Conservation (phyloP, 2,329 filamentous ascomycete genomes). For the Ustulina deusta region DNA sequence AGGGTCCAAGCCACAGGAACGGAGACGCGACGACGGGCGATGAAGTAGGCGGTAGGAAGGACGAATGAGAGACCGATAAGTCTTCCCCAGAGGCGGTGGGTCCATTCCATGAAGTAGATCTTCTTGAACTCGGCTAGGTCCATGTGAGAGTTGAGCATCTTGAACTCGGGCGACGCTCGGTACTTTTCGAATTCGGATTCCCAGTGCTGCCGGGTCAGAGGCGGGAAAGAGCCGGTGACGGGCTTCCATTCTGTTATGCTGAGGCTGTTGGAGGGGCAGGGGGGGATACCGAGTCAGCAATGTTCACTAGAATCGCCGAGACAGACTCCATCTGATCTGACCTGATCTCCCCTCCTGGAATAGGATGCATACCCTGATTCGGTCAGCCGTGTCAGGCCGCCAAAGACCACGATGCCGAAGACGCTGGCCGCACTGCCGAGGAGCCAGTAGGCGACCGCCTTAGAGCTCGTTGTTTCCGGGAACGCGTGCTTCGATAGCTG, state of each 20-base stretch:
- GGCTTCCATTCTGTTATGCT: constrained; percentile 99
- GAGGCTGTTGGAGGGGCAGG: constrained; percentile 65
- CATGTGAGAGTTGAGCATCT: constrained; percentile 93
- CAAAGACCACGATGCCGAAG: constrained; percentile 96
- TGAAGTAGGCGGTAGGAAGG: constrained; percentile 87
- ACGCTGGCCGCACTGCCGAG: constrained; percentile 91
- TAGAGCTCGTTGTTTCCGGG: constrained; percentile 74
- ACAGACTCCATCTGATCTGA: constrained; percentile 9
- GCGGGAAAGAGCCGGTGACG: constrained; percentile 91
- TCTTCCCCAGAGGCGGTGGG: constrained; percentile 92
- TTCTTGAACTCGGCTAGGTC: constrained; percentile 93
- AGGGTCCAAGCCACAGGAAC: constrained; percentile 81
- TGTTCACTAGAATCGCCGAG: not conserved
- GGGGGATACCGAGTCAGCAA: constrained; percentile 23
- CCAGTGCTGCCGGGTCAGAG: constrained; percentile 84
- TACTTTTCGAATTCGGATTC: constrained; percentile 94
- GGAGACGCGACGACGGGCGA: constrained; percentile 82
- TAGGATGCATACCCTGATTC: constrained; percentile 81
- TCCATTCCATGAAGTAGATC: constrained; percentile 99
- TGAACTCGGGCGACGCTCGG: constrained; percentile 90
- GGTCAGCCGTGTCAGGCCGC: constrained; percentile 90
- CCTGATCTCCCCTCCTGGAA: not conserved
- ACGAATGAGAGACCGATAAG: constrained; percentile 92
- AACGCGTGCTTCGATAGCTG: constrained; percentile 56
- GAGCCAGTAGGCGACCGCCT: constrained; percentile 89